Evolutionary conservation across 306 rosid genomes (phyloP), one percentile per base, ranked within the genome.

Genomic region (Benincasa hispida): DNA sequence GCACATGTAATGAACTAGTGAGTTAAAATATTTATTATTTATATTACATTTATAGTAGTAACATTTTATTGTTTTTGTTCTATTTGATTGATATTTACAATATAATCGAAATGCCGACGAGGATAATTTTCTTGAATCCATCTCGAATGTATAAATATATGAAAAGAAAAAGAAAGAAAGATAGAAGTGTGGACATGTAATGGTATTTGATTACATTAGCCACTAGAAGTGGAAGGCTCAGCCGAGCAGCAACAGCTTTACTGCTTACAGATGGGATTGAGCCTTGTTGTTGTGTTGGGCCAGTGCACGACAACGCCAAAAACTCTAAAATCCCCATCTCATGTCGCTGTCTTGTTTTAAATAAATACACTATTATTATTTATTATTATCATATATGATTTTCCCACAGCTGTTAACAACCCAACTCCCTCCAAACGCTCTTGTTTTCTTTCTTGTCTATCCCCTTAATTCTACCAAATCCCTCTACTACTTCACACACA

Each of bases 371-470:
- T 50, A 50, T 1, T 50, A 50, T 50, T 50, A 50, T 50, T 50
- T 39, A 39, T 47, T 58, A 58, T 24, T 25, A 57, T 57, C 5
- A 17, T 17, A 15, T 50, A 5, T 51, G 2, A 51, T 51, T 12
- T 50, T n/a, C 30, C 66, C 39, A 60, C 66, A 60, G 66, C 66
- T 60, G 66, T 60, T 27, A 60, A 60, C 66, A 60, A 60, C 66
- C 66, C 37, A 28, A 13, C 60, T 8, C 60, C 27, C 25, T n/a
- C 22, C 57, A n/a, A 19, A 54, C 24, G n/a, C 60, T 28, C 25
- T 55, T 48, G 1, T 48, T 55, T 9, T 10, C 6, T 24, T 12
- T 57, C 62, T 56, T 57, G 55, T 24, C 30, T 0, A 57, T 11
- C 62, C 58, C 58, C 58, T 53, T 18, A 53, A 53, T n/a, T n/a